A percentile compares a stretch with the other conserved stretches of the same genome.
These are phyloP conservation scores for Clausena lansium DNA, from an alignment of 345 rosid genomes.

Conservation along the genomic window DNA sequence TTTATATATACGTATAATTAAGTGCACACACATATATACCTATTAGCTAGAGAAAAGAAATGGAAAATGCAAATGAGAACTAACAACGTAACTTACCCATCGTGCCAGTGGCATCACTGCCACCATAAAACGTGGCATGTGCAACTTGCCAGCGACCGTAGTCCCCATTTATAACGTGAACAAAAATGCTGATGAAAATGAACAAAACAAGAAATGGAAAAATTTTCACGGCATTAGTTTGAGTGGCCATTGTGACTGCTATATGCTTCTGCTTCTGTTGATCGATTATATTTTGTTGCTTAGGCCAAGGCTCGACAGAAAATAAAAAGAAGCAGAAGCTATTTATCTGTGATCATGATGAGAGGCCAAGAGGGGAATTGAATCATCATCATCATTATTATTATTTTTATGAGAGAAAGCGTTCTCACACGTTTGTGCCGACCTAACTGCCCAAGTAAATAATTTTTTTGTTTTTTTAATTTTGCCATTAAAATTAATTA, in stretches of 20 bases:
- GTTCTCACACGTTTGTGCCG: constrained; percentile 13
- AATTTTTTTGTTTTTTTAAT: not conserved
- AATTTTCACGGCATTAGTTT: not conserved
- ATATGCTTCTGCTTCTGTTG: not conserved
- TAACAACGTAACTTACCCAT: not conserved
- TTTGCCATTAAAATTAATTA: not conserved
- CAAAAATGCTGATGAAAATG: not conserved
- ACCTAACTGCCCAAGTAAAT: constrained; percentile 4
- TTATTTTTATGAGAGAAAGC: not conserved
- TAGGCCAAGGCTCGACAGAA: not conserved
- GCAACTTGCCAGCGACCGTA: not conserved
- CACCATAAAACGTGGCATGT: constrained; percentile 1
- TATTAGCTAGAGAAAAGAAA: not conserved
- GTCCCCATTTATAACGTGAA: not conserved
- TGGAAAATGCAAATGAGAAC: not conserved
- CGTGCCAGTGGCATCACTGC: not conserved
- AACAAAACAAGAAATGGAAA: not conserved
- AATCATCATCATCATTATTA: not conserved
- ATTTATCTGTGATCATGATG: not conserved
- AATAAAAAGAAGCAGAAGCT: not conserved
- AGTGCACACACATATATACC: not conserved
- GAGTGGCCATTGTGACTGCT: not conserved
- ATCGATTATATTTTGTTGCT: not conserved
- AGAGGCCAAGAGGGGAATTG: not conserved
- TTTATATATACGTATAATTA: too few species aligned